Base-by-base conservation (phyloP, 2,329 filamentous ascomycete species). In the Colletotrichum liaoningense region DNA sequence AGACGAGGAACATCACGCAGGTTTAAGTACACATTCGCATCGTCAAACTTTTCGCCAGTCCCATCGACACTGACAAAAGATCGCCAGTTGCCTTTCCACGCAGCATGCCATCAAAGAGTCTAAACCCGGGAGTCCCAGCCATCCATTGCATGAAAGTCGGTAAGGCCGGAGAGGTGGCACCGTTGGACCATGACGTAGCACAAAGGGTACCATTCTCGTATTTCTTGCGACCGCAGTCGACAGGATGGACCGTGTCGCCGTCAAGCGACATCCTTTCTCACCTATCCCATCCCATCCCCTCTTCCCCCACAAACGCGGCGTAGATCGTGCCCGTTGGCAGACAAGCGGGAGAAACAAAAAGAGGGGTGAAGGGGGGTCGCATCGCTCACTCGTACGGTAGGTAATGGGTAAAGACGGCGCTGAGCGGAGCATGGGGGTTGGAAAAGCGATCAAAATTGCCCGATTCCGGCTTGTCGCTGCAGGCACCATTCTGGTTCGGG, bases 161-260 rank as follows among this genome's bases (percentile, higher is more conserved):
- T 69, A 60, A 73, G 19, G 46, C 69, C 59, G 63, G 63, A 49
- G 54, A 46, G 54, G 28, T 42, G 52, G 38, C 26, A 24, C 33
- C 26, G 5, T 22, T 28, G 35, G 49, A 67, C 42, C 62, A 63
- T 74, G 73, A 73, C 69, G 73, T 74, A 65, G 73, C 62, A 74
- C 65, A n/a, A 42, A 49, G 60, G n/a, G 62, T 58, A 22, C 52
- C 33, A 63, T 56, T 57, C 73, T 74, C 73, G 73, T 74, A 73
- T 69, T 69, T 35, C 33, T 52, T 55, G 33, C 28, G 35, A 49
- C 42, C 49, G 22, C n/a, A 57, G 33, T 64, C 38, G 52, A 52
- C 24, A n/a, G 16, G 62, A 26, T 35, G 26, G 62, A 26, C 52
- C 52, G 24, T 54, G 22, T 24, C 52, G 2, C 46, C 46, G 46